Evolutionary conservation across 83 land plant species (phyloP).

Genomic region (Thuja plicata): DNA sequence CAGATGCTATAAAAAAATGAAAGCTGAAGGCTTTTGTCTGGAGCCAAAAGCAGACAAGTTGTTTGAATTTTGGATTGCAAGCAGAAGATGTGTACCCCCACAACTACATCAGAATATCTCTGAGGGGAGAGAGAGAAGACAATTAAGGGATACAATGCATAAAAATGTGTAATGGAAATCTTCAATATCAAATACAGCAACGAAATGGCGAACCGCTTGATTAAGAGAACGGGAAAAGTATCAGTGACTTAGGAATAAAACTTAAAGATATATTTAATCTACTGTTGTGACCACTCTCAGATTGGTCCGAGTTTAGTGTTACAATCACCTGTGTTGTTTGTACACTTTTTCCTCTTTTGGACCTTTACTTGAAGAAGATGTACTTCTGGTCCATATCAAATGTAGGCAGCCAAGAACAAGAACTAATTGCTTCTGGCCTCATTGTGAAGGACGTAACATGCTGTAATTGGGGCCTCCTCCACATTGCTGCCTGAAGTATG

Average conservation of each 20-base stretch:
- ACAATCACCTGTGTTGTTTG: neutral
- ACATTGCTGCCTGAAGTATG: neutral
- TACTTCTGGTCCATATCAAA: neutral
- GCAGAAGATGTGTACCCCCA: neutral
- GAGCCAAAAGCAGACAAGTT: slow-evolving; percentile 48
- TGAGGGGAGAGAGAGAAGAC: neutral
- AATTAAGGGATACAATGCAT: neutral
- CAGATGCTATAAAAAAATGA: slow-evolving; percentile 56
- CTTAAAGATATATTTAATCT: neutral
- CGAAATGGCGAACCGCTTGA: neutral
- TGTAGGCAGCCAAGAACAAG: neutral
- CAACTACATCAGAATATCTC: neutral
- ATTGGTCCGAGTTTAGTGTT: neutral
- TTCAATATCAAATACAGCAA: slow-evolving; percentile 8
- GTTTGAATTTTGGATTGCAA: slow-evolving; percentile 18
- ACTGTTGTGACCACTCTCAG: neutral
- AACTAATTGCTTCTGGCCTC: neutral
- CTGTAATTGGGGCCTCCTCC: neutral
- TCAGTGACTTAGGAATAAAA: neutral
- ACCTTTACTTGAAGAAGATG: neutral
- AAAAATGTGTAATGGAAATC: neutral
- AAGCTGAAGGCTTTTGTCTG: slow-evolving; percentile 27
- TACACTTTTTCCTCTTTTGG: neutral
- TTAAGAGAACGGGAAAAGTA: neutral
- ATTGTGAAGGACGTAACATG: neutral